Base-by-base conservation (phyloP, 2,329 filamentous ascomycete genomes). In the Aureobasidium sp. region DNA sequence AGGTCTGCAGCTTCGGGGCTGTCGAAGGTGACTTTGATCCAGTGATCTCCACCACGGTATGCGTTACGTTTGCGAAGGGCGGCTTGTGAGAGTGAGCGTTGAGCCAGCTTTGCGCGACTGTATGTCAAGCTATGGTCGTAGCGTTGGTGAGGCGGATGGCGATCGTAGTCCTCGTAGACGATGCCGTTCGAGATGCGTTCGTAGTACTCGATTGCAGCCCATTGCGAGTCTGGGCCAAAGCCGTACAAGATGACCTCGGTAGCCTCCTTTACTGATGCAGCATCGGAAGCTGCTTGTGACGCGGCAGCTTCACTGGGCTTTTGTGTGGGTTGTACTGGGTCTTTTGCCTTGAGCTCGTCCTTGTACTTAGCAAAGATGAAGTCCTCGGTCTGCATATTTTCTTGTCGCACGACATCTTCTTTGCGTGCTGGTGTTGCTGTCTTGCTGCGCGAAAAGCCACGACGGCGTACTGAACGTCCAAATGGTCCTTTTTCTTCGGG, bases 131-230 rank as follows among this genome's bases (percentile, higher is more conserved):
- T 83, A 71, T 89, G 77, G n/a, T 77, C 88, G 78, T 88, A 93
- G 63, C 88, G 83, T 65, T 86, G 82, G 62, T 85, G 80, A 2
- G 90, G 89, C n/a, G 93, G 88, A 66, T 89, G 87, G 65, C 93
- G 87, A 9, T 91, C 86, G 75, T 97, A 97, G 76, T 97, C 92
- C 77, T 97, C 93, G 75, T 92, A 92, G 72, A 97, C 90, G 65
- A 85, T 78, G 29, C 92, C 92, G 36, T 77, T 75, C 7, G 90
- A 93, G 46, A 96, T 86, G 64, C 87, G 84, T 78, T 97, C 93
- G 77, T 89, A 97, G 76, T 90, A 90, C 67, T 89, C 86, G 68
- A 97, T 87, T 37, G 91, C 91, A 32, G 92, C 91, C 82, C 94
- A 97, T 71, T 86, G 83, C 8, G 74, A 72, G 5, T 83, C 80